phyloP scores from a whole-genome alignment of 352 stramenopile species.

The Globisporangium canariense region DNA sequence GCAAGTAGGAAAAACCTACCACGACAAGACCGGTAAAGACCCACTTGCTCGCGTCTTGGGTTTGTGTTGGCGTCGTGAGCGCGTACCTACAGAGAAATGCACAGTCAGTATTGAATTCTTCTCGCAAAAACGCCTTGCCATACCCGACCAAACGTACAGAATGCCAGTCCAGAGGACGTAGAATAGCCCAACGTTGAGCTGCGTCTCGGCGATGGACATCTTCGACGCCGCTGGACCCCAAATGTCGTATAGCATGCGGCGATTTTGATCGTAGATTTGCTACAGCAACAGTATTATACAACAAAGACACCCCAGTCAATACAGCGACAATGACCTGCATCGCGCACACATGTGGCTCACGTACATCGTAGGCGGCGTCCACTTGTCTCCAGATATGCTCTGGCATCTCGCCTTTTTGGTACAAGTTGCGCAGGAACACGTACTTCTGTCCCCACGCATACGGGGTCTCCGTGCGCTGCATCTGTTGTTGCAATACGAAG shows the following conservation, averaged over 20 bases:
- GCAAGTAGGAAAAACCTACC: conserved; percentile 24
- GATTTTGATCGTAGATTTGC: conserved; percentile 60
- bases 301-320: not conserved
- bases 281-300: conserved; percentile 10
- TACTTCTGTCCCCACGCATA: conserved; percentile 71
- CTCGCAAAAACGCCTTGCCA: not conserved
- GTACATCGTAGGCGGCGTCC: conserved; percentile 65
- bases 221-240: conserved; percentile 48
- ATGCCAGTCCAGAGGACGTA: conserved; percentile 62
- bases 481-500: conserved; percentile 21
- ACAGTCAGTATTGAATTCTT: not conserved
- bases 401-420: conserved; percentile 46
- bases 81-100: conserved; percentile 29
- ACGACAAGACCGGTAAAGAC: conserved; percentile 36
- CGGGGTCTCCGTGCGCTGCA: conserved; percentile 41
- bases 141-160: conserved; percentile 36
- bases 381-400: conserved; percentile 43
- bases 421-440: conserved; percentile 47
- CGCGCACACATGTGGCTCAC: not conserved
- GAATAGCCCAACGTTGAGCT: conserved; percentile 60
- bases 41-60: conserved; percentile 43
- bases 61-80: conserved; percentile 40
- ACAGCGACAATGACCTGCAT: not conserved
- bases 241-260: conserved; percentile 55
- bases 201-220: conserved; percentile 46